Conservation (phyloP, 2,329 filamentous ascomycete species). For the Ophiostoma sp. region DNA sequence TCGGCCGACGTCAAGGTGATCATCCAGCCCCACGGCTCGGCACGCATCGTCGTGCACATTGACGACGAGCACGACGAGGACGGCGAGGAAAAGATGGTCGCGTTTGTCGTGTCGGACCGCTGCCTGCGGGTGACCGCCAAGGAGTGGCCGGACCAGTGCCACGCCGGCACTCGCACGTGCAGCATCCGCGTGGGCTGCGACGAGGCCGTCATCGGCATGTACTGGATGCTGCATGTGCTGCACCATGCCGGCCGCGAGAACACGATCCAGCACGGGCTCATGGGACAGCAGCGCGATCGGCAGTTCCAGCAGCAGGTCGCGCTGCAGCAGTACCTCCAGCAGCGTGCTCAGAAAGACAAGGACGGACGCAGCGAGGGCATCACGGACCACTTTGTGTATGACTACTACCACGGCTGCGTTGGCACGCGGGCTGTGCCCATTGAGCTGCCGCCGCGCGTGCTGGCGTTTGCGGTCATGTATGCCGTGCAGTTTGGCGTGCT, state of each 20-base stretch:
- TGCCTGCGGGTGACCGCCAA: slow-evolving; percentile 21
- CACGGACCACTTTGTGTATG: slow-evolving; percentile 3
- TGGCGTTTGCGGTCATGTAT: slow-evolving; percentile 22
- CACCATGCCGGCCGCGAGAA: slow-evolving; percentile 15
- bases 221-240: slow-evolving; percentile 24
- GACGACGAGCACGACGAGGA: slow-evolving; percentile 32
- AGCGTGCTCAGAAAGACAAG: not conserved
- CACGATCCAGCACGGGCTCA: not conserved
- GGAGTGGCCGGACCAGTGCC: slow-evolving; percentile 21
- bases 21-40: slow-evolving; percentile 18
- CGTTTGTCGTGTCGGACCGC: slow-evolving; percentile 35
- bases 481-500: slow-evolving; percentile 22
- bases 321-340: not conserved
- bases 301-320: not conserved
- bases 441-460: slow-evolving; percentile 22
- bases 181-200: slow-evolving; percentile 20
- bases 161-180: slow-evolving; percentile 14
- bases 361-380: not conserved
- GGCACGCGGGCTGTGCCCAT: slow-evolving; percentile 12
- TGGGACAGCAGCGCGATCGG: not conserved
- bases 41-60: slow-evolving; percentile 18
- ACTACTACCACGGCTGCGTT: slow-evolving; percentile 14
- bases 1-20: slow-evolving; percentile 10
- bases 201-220: slow-evolving; percentile 23
- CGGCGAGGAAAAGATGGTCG: slow-evolving; percentile 31